phyloP scores from a whole-genome alignment of 352 stramenopile species.

The Aphanomyces invadans region DNA sequence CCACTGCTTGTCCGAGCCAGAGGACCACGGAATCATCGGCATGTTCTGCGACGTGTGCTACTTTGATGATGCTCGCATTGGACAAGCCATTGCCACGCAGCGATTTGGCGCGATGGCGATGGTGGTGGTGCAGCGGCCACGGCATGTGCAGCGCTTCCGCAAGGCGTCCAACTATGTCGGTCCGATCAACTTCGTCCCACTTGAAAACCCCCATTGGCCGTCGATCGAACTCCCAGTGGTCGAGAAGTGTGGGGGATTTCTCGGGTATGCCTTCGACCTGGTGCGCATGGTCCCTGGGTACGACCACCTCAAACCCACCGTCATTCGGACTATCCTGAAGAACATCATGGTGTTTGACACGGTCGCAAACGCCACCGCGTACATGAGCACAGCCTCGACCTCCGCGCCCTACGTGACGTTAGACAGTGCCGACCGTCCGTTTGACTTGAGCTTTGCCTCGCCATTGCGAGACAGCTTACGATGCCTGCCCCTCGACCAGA shows the following conservation, averaged over 20 bases:
- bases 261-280: constrained; percentile 70
- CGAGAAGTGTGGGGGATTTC: constrained; percentile 40
- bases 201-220: constrained; percentile 65
- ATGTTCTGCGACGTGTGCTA: constrained; percentile 74
- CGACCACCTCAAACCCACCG: constrained; percentile 48
- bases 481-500: neutral
- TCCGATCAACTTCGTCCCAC: constrained; percentile 56
- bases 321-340: constrained; percentile 66
- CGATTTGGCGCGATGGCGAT: constrained; percentile 53
- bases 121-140: constrained; percentile 48
- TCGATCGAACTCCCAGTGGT: constrained; percentile 35
- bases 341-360: constrained; percentile 72
- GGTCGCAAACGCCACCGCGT: constrained; percentile 36
- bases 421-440: neutral
- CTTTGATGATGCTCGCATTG: constrained; percentile 49
- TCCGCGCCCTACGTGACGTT: neutral
- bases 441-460: constrained; percentile 8
- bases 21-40: constrained; percentile 54
- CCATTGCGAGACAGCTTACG: neutral
- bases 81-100: constrained; percentile 44
- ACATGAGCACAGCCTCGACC: neutral
- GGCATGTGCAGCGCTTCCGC: constrained; percentile 55
- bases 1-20: constrained; percentile 38
- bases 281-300: constrained; percentile 48
- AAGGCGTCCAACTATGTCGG: constrained; percentile 39